Conservation (phyloP, 441 rosid species). For the Mallotus repandus region DNA sequence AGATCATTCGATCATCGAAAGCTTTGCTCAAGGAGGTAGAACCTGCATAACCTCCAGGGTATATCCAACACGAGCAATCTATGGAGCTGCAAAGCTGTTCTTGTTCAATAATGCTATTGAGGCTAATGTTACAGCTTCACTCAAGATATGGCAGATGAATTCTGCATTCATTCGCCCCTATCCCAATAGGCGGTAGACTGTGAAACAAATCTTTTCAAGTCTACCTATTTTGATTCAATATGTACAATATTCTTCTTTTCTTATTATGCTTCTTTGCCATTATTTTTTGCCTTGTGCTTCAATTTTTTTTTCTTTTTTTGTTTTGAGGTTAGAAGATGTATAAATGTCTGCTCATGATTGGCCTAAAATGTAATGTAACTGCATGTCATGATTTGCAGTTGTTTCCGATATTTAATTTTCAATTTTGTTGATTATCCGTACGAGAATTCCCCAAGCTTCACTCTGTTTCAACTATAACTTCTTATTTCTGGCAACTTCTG, state of each 20-base stretch:
- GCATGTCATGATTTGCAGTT: neutral
- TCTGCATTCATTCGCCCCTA: slow-evolving; percentile 64
- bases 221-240: neutral
- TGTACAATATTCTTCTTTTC: neutral
- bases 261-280: neutral
- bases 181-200: slow-evolving; percentile 18
- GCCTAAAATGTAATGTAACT: neutral
- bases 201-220: neutral
- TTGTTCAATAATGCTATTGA: slow-evolving; percentile 77
- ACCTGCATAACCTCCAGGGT: slow-evolving; percentile 59
- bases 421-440: neutral
- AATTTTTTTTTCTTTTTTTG: neutral
- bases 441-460: neutral
- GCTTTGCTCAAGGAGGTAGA: slow-evolving; percentile 78
- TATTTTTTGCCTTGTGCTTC: neutral
- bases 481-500: neutral
- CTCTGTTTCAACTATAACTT: neutral
- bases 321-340: neutral
- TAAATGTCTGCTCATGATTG: neutral
- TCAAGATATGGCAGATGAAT: slow-evolving; percentile 64
- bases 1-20: slow-evolving; percentile 83
- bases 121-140: slow-evolving; percentile 51
- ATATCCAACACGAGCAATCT: slow-evolving; percentile 74
- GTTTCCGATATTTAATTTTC: neutral
- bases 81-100: slow-evolving; percentile 58